phyloP scores from a whole-genome alignment of 331 rosid species.

The Malus hybrid region DNA sequence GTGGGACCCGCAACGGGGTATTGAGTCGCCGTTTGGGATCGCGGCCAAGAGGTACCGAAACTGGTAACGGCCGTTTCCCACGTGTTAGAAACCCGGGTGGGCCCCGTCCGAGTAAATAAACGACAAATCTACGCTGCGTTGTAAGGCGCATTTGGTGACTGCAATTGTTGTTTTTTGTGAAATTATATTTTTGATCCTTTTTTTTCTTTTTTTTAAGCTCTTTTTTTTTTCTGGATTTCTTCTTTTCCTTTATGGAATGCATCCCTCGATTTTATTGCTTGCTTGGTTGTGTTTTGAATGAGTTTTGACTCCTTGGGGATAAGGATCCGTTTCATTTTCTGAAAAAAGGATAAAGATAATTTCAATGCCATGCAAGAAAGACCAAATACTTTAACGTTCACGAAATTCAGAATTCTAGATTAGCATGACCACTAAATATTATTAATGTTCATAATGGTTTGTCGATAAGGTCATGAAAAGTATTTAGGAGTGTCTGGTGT shows the following conservation, averaged over 20 bases:
- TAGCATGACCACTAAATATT: too few relatives aligned
- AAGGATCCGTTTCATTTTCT: too few relatives aligned
- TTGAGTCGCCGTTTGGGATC: conserved; percentile 28
- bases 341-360: too few relatives aligned
- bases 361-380: too few relatives aligned
- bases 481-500: too few relatives aligned
- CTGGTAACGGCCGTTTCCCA: conserved; percentile 31
- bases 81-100: conserved; percentile 14
- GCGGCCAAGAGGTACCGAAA: conserved; percentile 30
- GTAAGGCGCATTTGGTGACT: not conserved
- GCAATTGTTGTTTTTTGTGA: not conserved
- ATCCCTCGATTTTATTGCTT: not conserved
- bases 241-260: not conserved
- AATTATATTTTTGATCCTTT: too few relatives aligned
- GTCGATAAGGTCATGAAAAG: too few relatives aligned
- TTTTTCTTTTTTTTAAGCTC: too few relatives aligned
- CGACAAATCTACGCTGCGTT: not conserved
- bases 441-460: too few relatives aligned
- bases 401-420: too few relatives aligned
- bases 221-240: not conserved
- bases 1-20: conserved; percentile 17
- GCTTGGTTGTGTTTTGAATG: not conserved
- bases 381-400: too few relatives aligned
- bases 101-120: not conserved
- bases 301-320: not conserved